Percentiles rank a stretch among this genome's conserved stretches.
These are phyloP conservation scores for Entonaema liquescens DNA, from an alignment of 495 filamentous ascomycete genomes.

Conservation along the genomic window DNA sequence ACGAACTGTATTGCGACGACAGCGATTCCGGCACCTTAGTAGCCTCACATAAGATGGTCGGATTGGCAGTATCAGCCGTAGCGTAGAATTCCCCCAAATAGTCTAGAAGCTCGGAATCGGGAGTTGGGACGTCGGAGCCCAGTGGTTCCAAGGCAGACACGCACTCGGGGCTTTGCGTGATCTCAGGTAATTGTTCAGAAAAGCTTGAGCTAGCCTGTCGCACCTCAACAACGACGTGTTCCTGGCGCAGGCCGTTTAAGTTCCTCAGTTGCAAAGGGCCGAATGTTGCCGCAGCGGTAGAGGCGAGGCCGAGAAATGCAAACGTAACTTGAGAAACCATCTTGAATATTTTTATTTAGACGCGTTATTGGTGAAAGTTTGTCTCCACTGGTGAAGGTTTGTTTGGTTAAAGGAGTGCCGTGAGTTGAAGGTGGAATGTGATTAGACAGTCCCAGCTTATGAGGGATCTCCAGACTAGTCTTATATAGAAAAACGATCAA, in stretches of 20 bases:
- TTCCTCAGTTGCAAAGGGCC: slow-evolving; percentile 16
- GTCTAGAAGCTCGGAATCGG: background rate
- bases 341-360: background rate
- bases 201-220: slow-evolving; percentile 11
- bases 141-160: background rate
- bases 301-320: slow-evolving; percentile 28
- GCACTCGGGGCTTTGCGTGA: slow-evolving; percentile 6
- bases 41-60: slow-evolving; percentile 14
- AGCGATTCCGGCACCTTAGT: slow-evolving; percentile 26
- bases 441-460: background rate
- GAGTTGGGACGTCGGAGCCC: slow-evolving; percentile 18
- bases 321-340: slow-evolving; percentile 28
- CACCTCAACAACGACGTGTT: slow-evolving; percentile 32
- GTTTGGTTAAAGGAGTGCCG: background rate
- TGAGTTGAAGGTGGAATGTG: background rate
- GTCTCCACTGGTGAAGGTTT: background rate
- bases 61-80: slow-evolving; percentile 18
- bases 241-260: slow-evolving; percentile 8
- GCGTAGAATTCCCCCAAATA: background rate
- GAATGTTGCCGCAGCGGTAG: slow-evolving; percentile 23
- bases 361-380: background rate
- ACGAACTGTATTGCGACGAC: slow-evolving; percentile 23
- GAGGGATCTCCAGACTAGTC: background rate
- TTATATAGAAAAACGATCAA: background rate
- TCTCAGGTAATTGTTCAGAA: background rate